Evolutionary conservation across 257 asterid genomes (phyloP), one percentile per base, ranked within the genome.

Genomic region (Solanum commersonii): DNA sequence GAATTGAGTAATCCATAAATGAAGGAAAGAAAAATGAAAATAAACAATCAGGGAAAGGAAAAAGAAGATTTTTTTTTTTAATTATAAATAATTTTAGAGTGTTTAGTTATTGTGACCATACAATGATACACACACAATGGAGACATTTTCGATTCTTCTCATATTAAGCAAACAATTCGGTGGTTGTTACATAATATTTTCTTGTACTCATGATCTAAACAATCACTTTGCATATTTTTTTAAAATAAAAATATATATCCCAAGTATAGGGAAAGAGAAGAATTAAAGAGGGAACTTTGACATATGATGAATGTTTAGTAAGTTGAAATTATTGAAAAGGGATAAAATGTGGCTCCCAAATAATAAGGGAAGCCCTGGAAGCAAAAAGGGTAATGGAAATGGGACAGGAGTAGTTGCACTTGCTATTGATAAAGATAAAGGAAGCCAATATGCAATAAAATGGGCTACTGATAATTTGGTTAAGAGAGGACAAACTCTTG

Each of bases 341-440:
- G 46, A 83, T 20, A 91, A 86, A 87, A 96, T 96, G 99, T 94
- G 95, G 96, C 90, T 87, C 85, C 73, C 94, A 42, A 92, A 70
- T 88, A 56, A 91, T 23, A 94, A 87, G 78, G 46, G 79, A n/a
- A 40, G 52, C 77, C 35, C 87, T 46, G 86, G 25, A 34, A 72
- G 22, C 68, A 81, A 3, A 71, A 65, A 59, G 40, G 35, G 14
- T 18, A 20, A 59, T 84, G 76, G 74, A 13, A 65, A 44, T 59
- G 77, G 78, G 40, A 94, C 92, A 87, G 98, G 98, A 25, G 90
- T 96, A 10, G 93, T 95, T 59, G 99, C 98, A 1, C 94, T 97
- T 13, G 98, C 98, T 86, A 91, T 97, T 0, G 99, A 96, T 90
- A 94, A 90, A 74, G 98, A 97, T 59, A 97, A 94, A 94, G 89